Conservation (phyloP, 108 stramenopile species). For the Nitzschia putrida region DNA sequence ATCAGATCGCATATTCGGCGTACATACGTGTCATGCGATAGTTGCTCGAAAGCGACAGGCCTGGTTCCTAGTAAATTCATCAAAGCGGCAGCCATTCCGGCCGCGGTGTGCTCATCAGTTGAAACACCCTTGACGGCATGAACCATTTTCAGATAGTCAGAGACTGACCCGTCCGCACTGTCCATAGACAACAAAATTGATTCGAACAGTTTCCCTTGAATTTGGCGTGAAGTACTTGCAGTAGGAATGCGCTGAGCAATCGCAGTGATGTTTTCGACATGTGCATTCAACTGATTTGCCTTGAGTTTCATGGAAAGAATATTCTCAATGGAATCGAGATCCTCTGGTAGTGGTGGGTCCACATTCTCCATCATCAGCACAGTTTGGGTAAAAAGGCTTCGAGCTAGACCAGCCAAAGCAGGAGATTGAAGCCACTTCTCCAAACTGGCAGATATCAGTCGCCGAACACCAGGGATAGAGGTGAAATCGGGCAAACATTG, state of each 20-base stretch:
- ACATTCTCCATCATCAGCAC: conserved; percentile 49
- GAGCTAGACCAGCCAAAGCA: conserved; percentile 69
- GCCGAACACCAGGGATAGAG: conserved; percentile 55
- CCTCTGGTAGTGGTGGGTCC: conserved; percentile 66
- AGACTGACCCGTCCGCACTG: conserved; percentile 2
- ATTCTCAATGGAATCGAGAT: conserved; percentile 60
- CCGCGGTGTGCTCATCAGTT: conserved; percentile 37
- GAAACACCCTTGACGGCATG: conserved; percentile 53
- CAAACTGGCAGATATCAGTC: conserved; percentile 54
- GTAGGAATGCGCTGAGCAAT: conserved; percentile 60
- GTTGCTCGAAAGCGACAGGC: conserved; percentile 8
- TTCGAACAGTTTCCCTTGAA: conserved; percentile 53
- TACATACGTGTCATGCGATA: conserved; percentile 8
- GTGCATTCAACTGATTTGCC: conserved; percentile 66
- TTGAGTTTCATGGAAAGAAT: conserved; percentile 72
- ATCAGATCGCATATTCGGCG: conserved; percentile 40
- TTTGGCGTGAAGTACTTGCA: conserved; percentile 47
- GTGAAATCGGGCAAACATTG: conserved; percentile 56
- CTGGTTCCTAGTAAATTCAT: conserved; percentile 17
- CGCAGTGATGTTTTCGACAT: conserved; percentile 65
- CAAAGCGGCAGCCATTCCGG: conserved; percentile 45
- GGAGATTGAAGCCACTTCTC: conserved; percentile 84
- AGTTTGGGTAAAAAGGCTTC: conserved; percentile 58
- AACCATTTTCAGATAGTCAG: conserved; percentile 54
- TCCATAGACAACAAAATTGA: conserved; percentile 37